Conservation (phyloP, 345 rosid species). For the Moricandia moricandioides region DNA sequence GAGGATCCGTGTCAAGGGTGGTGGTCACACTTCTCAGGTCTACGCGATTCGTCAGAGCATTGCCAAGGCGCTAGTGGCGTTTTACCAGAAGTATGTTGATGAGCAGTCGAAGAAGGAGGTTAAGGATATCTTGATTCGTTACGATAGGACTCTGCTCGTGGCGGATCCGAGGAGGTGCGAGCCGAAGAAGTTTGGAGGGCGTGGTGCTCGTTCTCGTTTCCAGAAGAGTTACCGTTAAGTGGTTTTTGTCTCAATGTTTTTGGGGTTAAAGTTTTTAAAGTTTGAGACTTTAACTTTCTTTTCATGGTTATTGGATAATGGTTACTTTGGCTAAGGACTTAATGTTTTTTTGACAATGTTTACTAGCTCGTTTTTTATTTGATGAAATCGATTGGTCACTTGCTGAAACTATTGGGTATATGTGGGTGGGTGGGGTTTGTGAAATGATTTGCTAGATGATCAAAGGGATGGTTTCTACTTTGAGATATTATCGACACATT, state of each 20-base stretch:
- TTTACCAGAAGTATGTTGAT: conserved; percentile 76
- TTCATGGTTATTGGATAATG: background rate
- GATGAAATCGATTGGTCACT: background rate
- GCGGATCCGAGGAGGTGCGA: conserved; percentile 89
- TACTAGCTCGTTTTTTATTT: background rate
- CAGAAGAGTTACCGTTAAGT: conserved; percentile 81
- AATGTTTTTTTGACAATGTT: background rate
- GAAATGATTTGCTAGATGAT: background rate
- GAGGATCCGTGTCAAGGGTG: conserved; percentile 80
- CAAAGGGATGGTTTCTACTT: no score
- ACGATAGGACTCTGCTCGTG: conserved; percentile 79
- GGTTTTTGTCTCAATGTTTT: background rate
- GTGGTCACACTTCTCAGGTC: conserved; percentile 87
- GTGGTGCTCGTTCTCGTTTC: conserved; percentile 85
- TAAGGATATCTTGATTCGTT: conserved; percentile 69
- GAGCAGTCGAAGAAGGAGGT: conserved; percentile 91
- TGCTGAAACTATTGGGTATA: background rate
- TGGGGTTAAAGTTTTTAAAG: background rate
- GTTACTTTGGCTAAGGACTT: no score
- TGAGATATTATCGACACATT: no score
- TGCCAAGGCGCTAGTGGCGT: conserved; percentile 84
- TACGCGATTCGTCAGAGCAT: conserved; percentile 90
- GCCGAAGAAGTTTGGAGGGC: conserved; percentile 94
- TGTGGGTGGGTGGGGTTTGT: background rate
- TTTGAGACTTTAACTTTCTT: background rate